These are phyloP conservation scores for Cercospora zeina DNA, from an alignment of 2,329 filamentous ascomycete genomes.

Conservation along the genomic window DNA sequence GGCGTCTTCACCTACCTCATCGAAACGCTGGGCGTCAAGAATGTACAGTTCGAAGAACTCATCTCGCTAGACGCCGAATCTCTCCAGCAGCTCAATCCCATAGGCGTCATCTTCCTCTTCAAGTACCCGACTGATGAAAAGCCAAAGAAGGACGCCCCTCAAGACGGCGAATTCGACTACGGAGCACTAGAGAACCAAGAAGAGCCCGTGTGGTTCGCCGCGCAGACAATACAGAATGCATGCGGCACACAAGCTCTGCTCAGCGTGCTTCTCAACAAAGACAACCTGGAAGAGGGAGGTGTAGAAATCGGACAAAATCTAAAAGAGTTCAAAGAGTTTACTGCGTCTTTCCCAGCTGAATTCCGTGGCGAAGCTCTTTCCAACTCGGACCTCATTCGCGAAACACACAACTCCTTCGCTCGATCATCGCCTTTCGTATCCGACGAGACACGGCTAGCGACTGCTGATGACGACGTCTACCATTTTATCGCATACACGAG, in stretches of 20 bases:
- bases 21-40: slow-evolving; percentile 84
- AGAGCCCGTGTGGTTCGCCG: slow-evolving; percentile 79
- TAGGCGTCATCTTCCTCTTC: slow-evolving; percentile 96
- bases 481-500: slow-evolving; percentile 96
- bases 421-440: slow-evolving; percentile 86
- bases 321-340: slow-evolving; percentile 82
- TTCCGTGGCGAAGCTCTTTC: slow-evolving; percentile 69
- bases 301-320: slow-evolving; percentile 73
- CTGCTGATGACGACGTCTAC: slow-evolving; percentile 85
- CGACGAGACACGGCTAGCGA: slow-evolving; percentile 73
- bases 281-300: slow-evolving; percentile 40
- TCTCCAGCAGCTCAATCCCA: slow-evolving; percentile 59
- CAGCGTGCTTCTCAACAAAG: slow-evolving; percentile 85
- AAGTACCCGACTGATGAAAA: slow-evolving; percentile 79
- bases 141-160: slow-evolving; percentile 61
- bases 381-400: slow-evolving; percentile 60
- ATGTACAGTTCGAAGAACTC: slow-evolving; percentile 96
- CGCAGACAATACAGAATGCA: slow-evolving; percentile 97
- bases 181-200: slow-evolving; percentile 55
- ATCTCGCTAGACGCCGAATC: slow-evolving; percentile 79
- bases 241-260: slow-evolving; percentile 95
- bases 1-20: slow-evolving; percentile 97
- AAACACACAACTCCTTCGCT: slow-evolving; percentile 87
- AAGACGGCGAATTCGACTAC: slow-evolving; percentile 80
- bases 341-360: slow-evolving; percentile 71